phyloP scores from a whole-genome alignment of 768 basidiomycete genomes.

The Mycena indigotica region DNA sequence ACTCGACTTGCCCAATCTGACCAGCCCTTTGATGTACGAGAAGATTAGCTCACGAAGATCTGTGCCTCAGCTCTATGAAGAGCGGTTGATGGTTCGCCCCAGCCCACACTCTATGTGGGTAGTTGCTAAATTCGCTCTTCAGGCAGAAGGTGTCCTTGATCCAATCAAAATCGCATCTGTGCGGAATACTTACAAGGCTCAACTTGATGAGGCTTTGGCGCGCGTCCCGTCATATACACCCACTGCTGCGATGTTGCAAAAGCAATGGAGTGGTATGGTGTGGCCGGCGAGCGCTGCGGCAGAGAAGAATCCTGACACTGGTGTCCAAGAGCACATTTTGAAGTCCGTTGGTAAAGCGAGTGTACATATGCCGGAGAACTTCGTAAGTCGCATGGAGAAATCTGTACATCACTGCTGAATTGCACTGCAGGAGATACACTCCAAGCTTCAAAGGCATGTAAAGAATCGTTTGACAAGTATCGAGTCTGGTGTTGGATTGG shows the following conservation, averaged over 20 bases:
- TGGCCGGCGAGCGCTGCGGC: slow-evolving; percentile 65
- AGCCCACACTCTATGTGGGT: not conserved
- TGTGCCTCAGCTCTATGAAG: slow-evolving; percentile 82
- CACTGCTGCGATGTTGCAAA: slow-evolving; percentile 56
- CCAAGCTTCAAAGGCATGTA: slow-evolving; percentile 77
- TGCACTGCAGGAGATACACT: slow-evolving; percentile 83
- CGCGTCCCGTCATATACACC: slow-evolving; percentile 51
- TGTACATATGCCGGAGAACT: slow-evolving; percentile 56
- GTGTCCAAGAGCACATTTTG: slow-evolving; percentile 56
- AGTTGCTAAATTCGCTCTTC: not conserved
- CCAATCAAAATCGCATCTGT: slow-evolving; percentile 48
- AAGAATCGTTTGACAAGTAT: slow-evolving; percentile 74
- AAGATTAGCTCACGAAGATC: slow-evolving; percentile 76
- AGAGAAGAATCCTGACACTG: slow-evolving; percentile 62
- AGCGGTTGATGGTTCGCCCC: slow-evolving; percentile 67
- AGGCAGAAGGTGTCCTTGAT: slow-evolving; percentile 58
- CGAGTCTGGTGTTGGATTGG: slow-evolving; percentile 69
- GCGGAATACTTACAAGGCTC: slow-evolving; percentile 59
- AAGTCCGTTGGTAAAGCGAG: slow-evolving; percentile 67
- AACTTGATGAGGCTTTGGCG: slow-evolving; percentile 65
- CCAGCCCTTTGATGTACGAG: slow-evolving; percentile 89
- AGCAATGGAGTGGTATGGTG: slow-evolving; percentile 69
- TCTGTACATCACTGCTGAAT: too few relatives aligned
- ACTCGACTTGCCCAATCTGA: slow-evolving; percentile 83
- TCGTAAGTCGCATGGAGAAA: slow-evolving; percentile 63